Evolutionary conservation across 306 rosid species (phyloP).

Genomic region (Datisca glomerata): DNA sequence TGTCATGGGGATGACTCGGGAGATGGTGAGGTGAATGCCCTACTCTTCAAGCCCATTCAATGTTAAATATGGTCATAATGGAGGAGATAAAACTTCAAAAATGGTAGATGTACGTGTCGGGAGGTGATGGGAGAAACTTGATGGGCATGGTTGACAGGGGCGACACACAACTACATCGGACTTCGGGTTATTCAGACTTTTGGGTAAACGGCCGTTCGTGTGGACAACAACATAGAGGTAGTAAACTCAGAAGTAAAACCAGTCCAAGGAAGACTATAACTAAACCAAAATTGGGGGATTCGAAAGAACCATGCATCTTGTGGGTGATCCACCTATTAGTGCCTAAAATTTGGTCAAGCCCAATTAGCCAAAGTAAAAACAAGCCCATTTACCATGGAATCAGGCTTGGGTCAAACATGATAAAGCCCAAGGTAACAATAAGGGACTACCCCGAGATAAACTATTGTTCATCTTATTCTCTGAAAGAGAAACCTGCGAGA

Average conservation of each 20-base stretch:
- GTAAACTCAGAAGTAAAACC: not conserved
- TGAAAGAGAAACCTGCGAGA: too few relatives aligned
- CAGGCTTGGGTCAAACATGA: too few relatives aligned
- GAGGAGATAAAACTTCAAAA: not conserved
- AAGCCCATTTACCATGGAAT: too few relatives aligned
- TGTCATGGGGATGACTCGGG: not conserved
- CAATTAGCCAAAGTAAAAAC: too few relatives aligned
- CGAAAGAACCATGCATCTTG: not conserved
- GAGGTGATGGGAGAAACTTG: not conserved
- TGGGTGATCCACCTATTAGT: not conserved
- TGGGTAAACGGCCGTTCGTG: not conserved
- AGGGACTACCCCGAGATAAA: too few relatives aligned
- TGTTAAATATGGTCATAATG: not conserved
- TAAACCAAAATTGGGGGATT: not conserved
- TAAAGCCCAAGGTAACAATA: too few relatives aligned
- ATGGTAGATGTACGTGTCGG: not conserved
- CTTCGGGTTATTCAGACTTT: not conserved
- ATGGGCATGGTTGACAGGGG: not conserved
- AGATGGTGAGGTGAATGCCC: not conserved
- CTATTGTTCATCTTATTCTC: too few relatives aligned
- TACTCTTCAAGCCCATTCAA: not conserved
- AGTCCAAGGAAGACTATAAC: not conserved
- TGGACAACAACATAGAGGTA: not conserved
- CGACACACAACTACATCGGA: not conserved
- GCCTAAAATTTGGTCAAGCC: too few relatives aligned